phyloP scores from a whole-genome alignment of 1,284 basidiomycete genomes.

The Puccinia brachypodii region DNA sequence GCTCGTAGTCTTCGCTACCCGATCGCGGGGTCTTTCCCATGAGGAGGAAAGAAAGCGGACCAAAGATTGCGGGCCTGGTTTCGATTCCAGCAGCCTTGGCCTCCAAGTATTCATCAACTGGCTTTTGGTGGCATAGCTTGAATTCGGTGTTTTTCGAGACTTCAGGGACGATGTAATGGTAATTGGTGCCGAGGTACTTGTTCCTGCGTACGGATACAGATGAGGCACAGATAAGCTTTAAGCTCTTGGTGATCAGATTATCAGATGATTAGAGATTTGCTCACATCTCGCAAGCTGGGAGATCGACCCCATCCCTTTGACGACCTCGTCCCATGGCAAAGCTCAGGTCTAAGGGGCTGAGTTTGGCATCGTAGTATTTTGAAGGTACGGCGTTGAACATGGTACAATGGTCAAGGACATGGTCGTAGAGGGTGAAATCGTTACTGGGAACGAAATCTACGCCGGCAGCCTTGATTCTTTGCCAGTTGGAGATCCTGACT shows the following conservation, averaged over 20 bases:
- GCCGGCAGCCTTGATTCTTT: slow-evolving; percentile 78
- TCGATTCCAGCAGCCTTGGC: slow-evolving; percentile 84
- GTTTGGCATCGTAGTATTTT: slow-evolving; percentile 82
- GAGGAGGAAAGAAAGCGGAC: slow-evolving; percentile 91
- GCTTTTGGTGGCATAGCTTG: slow-evolving; percentile 75
- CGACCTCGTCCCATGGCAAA: slow-evolving; percentile 93
- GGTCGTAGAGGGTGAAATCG: slow-evolving; percentile 98
- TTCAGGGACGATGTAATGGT: slow-evolving; percentile 99
- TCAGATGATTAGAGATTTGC: background rate
- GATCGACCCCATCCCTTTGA: slow-evolving; percentile 83
- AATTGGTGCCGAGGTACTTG: slow-evolving; percentile 94
- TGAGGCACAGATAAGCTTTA: background rate
- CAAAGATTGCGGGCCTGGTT: slow-evolving; percentile 94
- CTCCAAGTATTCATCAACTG: slow-evolving; percentile 90
- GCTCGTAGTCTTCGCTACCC: slow-evolving; percentile 80
- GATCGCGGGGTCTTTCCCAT: slow-evolving; percentile 90
- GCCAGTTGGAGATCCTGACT: slow-evolving; percentile 88
- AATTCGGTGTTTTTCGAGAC: slow-evolving; percentile 88
- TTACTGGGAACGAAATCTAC: slow-evolving; percentile 94
- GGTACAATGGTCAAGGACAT: slow-evolving; percentile 95
- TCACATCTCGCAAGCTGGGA: slow-evolving; percentile 95
- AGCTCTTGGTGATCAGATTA: background rate
- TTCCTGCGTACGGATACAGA: slow-evolving; percentile 28
- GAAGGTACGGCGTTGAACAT: slow-evolving; percentile 96
- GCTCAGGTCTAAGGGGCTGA: slow-evolving; percentile 73